Base-by-base conservation (phyloP, 148 eudicot species). In the Nyssa sinensis region DNA sequence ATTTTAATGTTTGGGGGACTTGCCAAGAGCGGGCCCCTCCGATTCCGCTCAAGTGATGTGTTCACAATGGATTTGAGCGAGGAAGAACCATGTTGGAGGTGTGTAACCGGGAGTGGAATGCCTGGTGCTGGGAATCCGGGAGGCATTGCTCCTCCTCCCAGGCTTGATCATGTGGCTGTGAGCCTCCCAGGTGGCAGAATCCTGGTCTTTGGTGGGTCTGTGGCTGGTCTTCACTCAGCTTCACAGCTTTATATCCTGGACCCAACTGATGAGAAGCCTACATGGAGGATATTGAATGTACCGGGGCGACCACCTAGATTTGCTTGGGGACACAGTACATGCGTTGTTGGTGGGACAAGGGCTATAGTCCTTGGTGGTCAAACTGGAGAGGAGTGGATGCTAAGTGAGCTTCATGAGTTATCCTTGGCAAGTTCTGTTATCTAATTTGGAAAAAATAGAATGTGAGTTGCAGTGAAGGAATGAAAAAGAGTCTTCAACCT, bases 301-400 rank as follows among this genome's bases (percentile, higher is more conserved):
- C 97, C 98, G 0, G 97, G 98, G 24, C 77, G 95, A 28, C 97
- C 98, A 34, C 98, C 98, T 0, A 81, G 94, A 67, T 91, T 91
- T 77, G 98, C 98, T 35, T 94, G 98, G 98, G 98, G 98, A 76
- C 98, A 94, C 57, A 94, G 97, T 62, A 94, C 97, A 1, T 94
- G 98, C 61, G 88, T 94, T 44, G 98, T 94, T 59, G 98, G 98
- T 30, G 98, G 97, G 29, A 94, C 98, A 4, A 87, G 97, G 66
- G 98, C 98, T n/a, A 91, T 94, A 7, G 97, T 94, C 68, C 93
- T 94, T 59, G 97, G 98, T 64, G 94, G 98, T 74, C 98, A 94
- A 69, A 94, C 97, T 2, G 97, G 98, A 58, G 98, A 94, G 74
- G 98, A 94, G 77, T 94, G 98, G 98, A 90, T 90, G 91, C 81